Percentiles rank a stretch among this genome's conserved stretches.
Conservation (phyloP, 1,139 yeast genomes). For the Meyerozyma smithsonii region DNA sequence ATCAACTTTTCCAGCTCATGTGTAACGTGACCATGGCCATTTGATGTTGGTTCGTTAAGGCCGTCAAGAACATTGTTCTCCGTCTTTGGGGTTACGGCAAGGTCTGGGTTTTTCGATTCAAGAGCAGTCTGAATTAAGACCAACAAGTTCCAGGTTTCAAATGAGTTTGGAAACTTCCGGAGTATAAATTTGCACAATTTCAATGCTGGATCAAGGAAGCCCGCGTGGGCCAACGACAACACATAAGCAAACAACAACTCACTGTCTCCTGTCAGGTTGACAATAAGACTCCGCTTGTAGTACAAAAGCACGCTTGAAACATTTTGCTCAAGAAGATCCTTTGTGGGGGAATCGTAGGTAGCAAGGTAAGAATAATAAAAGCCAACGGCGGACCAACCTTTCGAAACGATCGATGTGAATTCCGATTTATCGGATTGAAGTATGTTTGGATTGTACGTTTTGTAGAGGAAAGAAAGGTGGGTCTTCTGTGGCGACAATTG, state of each 20-base stretch:
- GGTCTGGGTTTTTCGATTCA: constrained; percentile 23
- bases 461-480: constrained; percentile 29
- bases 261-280: constrained; percentile 36
- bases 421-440: constrained; percentile 26
- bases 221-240: constrained; percentile 27
- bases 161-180: constrained; percentile 40
- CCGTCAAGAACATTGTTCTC: constrained; percentile 4
- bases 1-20: constrained; percentile 36
- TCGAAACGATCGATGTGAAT: constrained; percentile 29
- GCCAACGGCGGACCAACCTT: constrained; percentile 39
- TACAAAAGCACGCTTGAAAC: constrained; percentile 17
- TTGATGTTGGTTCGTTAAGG: background rate
- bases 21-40: constrained; percentile 5
- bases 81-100: constrained; percentile 6
- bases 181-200: constrained; percentile 41
- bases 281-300: constrained; percentile 35
- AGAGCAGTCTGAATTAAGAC: constrained; percentile 28
- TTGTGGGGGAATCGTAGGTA: constrained; percentile 23
- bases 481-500: background rate
- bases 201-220: constrained; percentile 24
- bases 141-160: constrained; percentile 44
- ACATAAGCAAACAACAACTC: constrained; percentile 34
- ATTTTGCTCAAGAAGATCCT: constrained; percentile 15
- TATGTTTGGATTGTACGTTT: constrained; percentile 33
- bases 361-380: constrained; percentile 28